Evolutionary conservation across 176 grass and related monocot genomes (phyloP).

Genomic region (Musa beccarii): DNA sequence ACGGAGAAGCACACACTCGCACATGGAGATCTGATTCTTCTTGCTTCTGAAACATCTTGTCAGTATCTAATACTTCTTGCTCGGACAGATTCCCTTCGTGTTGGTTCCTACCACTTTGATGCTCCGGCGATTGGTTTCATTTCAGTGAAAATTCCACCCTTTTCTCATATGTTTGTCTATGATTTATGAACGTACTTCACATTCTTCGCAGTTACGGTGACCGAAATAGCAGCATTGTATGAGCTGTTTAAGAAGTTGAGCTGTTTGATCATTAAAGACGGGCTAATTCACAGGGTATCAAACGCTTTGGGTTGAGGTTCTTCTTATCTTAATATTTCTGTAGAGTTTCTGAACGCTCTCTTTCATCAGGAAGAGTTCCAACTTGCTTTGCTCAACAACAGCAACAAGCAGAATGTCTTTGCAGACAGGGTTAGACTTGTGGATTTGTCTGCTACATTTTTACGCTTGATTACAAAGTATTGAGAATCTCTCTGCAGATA

Average conservation of each 20-base stretch:
- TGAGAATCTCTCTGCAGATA: slow-evolving; percentile 40
- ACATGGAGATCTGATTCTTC: slow-evolving; percentile 22
- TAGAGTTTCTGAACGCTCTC: background rate
- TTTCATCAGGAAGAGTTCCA: slow-evolving; percentile 58
- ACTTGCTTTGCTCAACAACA: slow-evolving; percentile 64
- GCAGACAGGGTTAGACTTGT: slow-evolving; percentile 44
- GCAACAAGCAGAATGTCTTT: slow-evolving; percentile 48
- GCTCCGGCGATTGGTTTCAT: background rate
- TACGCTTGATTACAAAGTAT: background rate
- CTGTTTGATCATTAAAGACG: slow-evolving; percentile 67
- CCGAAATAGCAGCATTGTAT: slow-evolving; percentile 63
- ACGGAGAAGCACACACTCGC: slow-evolving; percentile 3
- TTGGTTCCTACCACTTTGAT: too few species aligned
- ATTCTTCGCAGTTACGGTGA: slow-evolving; percentile 45
- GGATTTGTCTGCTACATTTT: background rate
- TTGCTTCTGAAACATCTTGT: slow-evolving; percentile 51
- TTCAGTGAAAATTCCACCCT: background rate
- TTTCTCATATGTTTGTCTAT: too few species aligned
- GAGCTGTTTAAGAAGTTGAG: slow-evolving; percentile 70
- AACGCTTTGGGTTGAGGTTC: background rate
- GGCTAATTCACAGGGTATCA: slow-evolving; percentile 69
- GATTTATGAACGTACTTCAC: too few species aligned
- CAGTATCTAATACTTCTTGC: background rate
- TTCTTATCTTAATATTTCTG: background rate
- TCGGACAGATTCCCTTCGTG: background rate